These are phyloP conservation scores for Ciborinia camelliae DNA, from an alignment of 2,329 filamentous ascomycete genomes.

Conservation along the genomic window DNA sequence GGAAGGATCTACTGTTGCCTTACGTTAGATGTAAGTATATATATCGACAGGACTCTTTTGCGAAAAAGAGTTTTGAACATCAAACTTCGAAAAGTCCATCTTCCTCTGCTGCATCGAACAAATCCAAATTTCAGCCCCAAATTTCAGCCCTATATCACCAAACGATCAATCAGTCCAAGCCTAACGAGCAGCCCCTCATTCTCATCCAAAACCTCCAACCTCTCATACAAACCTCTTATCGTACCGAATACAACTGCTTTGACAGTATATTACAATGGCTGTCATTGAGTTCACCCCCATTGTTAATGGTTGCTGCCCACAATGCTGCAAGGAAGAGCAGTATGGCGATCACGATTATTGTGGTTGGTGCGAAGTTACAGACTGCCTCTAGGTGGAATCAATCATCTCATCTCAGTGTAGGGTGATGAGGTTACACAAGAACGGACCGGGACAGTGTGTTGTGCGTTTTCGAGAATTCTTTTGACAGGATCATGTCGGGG, in stretches of 20 bases:
- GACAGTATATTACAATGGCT: constrained; percentile 38
- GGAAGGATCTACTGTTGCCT: constrained; percentile 4
- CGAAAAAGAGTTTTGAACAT: neutral
- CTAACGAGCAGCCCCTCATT: neutral
- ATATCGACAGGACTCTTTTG: neutral
- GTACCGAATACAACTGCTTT: neutral
- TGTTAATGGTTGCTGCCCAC: constrained; percentile 50
- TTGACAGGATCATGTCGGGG: neutral
- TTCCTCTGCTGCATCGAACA: neutral
- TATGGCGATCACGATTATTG: constrained; percentile 50
- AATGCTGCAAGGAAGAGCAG: constrained; percentile 50
- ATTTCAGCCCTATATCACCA: neutral
- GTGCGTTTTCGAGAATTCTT: neutral
- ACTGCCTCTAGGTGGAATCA: constrained; percentile 27
- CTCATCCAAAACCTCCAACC: neutral
- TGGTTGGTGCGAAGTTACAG: constrained; percentile 43
- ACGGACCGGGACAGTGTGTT: neutral
- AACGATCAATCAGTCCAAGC: neutral
- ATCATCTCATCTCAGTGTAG: neutral
- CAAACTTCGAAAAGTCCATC: neutral
- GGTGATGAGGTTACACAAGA: neutral
- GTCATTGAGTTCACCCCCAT: constrained; percentile 44
- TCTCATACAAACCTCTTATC: neutral
- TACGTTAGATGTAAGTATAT: constrained; percentile 14
- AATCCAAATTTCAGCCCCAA: neutral